Base-by-base conservation (phyloP, 768 basidiomycete species). In the Lactarius akahatsu region DNA sequence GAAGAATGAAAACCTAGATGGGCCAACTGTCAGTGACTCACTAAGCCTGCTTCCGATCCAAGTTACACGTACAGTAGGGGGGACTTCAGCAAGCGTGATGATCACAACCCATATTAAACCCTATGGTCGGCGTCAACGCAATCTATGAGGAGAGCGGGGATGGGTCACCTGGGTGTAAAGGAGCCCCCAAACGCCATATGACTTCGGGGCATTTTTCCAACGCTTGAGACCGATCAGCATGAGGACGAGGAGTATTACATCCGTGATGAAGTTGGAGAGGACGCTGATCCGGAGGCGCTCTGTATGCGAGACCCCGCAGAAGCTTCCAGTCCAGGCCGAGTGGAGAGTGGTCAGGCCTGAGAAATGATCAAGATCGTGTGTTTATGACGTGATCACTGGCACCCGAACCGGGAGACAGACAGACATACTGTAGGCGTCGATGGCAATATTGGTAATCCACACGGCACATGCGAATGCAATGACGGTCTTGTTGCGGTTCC, bases 191-290 rank as follows among this genome's bases (percentile, higher is more conserved):
- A 67, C 2, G 0, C 61, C 60, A 36, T 8, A 4, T 43, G 9
- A 10, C n/a, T 54, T 16, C 1, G 45, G 40, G n/a, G 30, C 23
- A 8, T 16, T 7, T 57, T 57, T 52, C 64, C 67, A 66, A 32
- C 64, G 67, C 30, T 45, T 28, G 38, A 68, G 64, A 32, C 67
- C 67, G 3, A 9, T 7, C 3, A 66, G 56, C 67, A 68, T 66
- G 18, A 68, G 67, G 23, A 36, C 13, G 13, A 68, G 60, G n/a
- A 66, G 67, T 11, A 62, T 34, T 15, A 66, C 9, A 56, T 68
- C 67, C 20, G 56, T 61, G 23, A 41, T 13, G 26, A 68, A 23
- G 5, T 64, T 61, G 7, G 47, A 56, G 38, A 68, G 13, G 38
- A 68, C 20, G 36, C n/a, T 23, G 23, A 50, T 57, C 64, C 28